Evolutionary conservation across 345 rosid genomes (phyloP), one percentile per base, ranked within the genome.

Genomic region (Sonneratia alba): DNA sequence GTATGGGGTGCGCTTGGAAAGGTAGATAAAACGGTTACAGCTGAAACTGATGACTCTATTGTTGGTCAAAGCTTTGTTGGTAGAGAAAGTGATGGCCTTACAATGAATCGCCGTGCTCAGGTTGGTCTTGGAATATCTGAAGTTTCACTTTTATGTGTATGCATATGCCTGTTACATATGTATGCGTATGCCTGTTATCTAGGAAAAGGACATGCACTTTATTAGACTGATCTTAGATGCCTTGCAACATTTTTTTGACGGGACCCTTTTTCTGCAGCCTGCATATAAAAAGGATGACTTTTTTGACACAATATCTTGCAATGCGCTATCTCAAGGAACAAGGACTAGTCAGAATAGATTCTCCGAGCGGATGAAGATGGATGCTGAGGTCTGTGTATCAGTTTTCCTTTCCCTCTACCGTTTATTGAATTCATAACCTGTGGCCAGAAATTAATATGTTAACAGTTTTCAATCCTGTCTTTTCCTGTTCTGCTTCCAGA

Each of bases 1-100:
- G 82, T 85, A 53, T 87, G 93, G 91, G 91, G 85, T 48, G 71
- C 67, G 74, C 88, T 88, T 70, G 88, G 91, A 18, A 85, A 82
- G 51, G 24, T 53, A 1, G 49, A 48, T 15, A 51, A 53, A 51
- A 70, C 11, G 36, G 55, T 49, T 11, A 11, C 2, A 24, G 10
- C 40, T 3, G 55, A n/a, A 34, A 45, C 59, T 53, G 43, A 15
- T 45, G 4, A 6, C 1, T 48, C 14, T 49, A 2, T 3, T 5
- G 3, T 61, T 61, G 65, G 14, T 27, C 36, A 22, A 24, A 61
- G 14, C 65, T 22, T 24, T 61, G 65, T 14, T 6, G 65, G 22
- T 7, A n/a, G 36, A 61, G 34, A 61, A 34, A 61, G 65, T 13
- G 36, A 61, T 61, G 65, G 36, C 36, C 36, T 61, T 34, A 11